These are phyloP conservation scores for Solanum rostratum DNA, from an alignment of 257 asterid species.

Conservation along the genomic window DNA sequence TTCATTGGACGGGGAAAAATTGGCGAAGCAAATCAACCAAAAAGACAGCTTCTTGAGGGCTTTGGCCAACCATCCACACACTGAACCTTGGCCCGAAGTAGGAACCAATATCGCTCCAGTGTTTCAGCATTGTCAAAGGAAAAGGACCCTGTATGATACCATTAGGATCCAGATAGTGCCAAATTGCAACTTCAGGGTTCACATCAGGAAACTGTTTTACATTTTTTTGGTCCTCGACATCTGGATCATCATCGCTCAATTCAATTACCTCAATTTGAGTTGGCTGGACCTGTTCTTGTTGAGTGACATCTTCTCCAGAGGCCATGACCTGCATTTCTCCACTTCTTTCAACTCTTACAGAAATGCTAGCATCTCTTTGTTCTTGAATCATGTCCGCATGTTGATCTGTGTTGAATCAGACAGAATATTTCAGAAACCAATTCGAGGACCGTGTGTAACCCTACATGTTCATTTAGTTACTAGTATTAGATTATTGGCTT, in stretches of 20 bases:
- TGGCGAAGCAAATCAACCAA: conserved; percentile 32
- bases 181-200: conserved; percentile 3
- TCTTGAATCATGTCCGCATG: not conserved
- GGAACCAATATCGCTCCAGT: conserved; percentile 38
- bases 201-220: not conserved
- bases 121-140: conserved; percentile 21
- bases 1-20: not conserved
- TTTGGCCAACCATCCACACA: conserved; percentile 50
- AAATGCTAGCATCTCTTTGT: not conserved
- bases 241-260: conserved; percentile 46
- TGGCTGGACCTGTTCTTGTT: not conserved
- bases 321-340: not conserved
- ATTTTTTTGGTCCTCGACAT: conserved; percentile 2
- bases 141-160: conserved; percentile 38
- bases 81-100: conserved; percentile 39
- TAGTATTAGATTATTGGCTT: not conserved
- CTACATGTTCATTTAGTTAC: not conserved
- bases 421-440: not conserved
- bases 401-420: not conserved
- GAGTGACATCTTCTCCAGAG: not conserved
- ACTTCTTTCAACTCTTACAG: not conserved
- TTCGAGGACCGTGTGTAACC: not conserved
- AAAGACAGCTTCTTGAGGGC: conserved; percentile 18
- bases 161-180: conserved; percentile 71
- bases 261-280: conserved; percentile 27